Conservation (phyloP, 768 basidiomycete species). For the Amanita rubescens region DNA sequence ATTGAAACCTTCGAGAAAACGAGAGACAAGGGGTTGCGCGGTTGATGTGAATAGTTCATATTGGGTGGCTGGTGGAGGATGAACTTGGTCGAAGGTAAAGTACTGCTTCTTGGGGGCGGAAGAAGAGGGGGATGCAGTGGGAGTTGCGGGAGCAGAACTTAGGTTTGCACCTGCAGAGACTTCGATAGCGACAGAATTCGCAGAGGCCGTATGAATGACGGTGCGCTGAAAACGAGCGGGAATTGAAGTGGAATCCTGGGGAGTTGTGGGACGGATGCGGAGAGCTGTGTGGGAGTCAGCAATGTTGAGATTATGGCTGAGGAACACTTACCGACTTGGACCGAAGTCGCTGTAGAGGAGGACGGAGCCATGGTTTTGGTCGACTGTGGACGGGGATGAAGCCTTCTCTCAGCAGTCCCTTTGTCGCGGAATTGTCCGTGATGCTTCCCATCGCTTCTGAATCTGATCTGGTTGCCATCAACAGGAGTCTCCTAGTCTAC, state of each 20-base stretch:
- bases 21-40: conserved; percentile 75
- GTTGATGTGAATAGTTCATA: conserved; percentile 80
- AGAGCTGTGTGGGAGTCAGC: conserved; percentile 44
- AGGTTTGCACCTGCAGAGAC: conserved; percentile 45
- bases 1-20: conserved; percentile 92
- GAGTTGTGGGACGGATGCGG: conserved; percentile 83
- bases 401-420: conserved; percentile 11
- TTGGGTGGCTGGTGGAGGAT: conserved; percentile 80
- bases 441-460: conserved; percentile 15
- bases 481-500: neutral
- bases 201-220: conserved; percentile 71
- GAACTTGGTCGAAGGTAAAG: conserved; percentile 94
- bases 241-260: conserved; percentile 77
- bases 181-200: conserved; percentile 81
- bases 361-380: conserved; percentile 68
- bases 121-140: conserved; percentile 36
- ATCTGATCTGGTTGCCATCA: neutral
- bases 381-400: too few species aligned
- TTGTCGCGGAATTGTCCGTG: conserved; percentile 4
- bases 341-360: conserved; percentile 72
- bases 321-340: conserved; percentile 94
- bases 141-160: conserved; percentile 41
- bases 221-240: conserved; percentile 92
- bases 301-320: too few species aligned
- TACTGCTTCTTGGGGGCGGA: conserved; percentile 67